Base-by-base conservation (phyloP, 2,329 filamentous ascomycete species). In the Penicillium sclerotiorum region DNA sequence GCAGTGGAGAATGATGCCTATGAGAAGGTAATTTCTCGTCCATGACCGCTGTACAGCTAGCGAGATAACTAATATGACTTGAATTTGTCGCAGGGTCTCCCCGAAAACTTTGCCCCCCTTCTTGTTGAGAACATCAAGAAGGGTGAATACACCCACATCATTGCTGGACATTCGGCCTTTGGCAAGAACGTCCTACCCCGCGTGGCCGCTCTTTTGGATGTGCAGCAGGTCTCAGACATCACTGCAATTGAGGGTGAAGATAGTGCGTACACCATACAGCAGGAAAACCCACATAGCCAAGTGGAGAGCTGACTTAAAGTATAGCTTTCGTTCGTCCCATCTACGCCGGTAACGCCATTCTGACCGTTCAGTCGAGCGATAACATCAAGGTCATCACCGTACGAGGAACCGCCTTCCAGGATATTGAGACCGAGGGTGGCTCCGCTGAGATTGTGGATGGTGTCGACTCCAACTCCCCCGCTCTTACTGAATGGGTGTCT, bases 81-180 rank as follows among this genome's bases (percentile, higher is more conserved):
- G 12, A 23, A 38, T 32, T 42, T 43, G 40, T 35, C 43, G 22
- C 58, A 91, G 89, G 90, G 91, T 42, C 82, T 99, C 2, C 86
- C 94, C 45, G 94, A 99, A 77, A 96, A 90, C 78, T 97, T 84
- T 68, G 94, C 93, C n/a, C 89, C 91, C 48, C 79, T 99, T 39
- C 80, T 99, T 33, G 88, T 91, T 44, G 93, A 97, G 73, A 99
- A 97, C 73, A 93, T 97, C 74, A 95, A 95, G 77, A 94, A 94
- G 70, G 92, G 90, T 53, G 89, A 87, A 52, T 97, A 91, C 73
- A 95, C 92, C 53, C 94, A 99, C 69, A 83, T 99, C 57, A 81
- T 99, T 64, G 89, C 88, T 32, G 87, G 89, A 47, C 91, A 97
- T 77, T 94, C 92, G 20, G 91, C 94, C 1, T 99, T 99, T 74